Conservation (phyloP, 495 filamentous ascomycete species). For the Hypoxylon trugodes region DNA sequence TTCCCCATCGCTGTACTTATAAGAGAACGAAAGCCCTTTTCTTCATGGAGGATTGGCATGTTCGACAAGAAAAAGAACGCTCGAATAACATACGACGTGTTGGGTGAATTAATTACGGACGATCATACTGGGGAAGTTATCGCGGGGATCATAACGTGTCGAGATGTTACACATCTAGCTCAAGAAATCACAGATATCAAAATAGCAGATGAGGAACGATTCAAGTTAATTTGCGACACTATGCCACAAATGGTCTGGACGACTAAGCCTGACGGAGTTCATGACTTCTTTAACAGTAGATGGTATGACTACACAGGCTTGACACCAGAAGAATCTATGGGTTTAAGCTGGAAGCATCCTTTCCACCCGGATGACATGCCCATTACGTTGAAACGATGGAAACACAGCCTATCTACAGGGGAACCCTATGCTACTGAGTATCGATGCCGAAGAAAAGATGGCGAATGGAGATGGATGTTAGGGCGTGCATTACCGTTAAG, state of each 20-base stretch:
- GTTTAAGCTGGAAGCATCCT: constrained; percentile 49
- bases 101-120: constrained; percentile 66
- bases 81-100: constrained; percentile 63
- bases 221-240: constrained; percentile 72
- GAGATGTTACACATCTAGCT: constrained; percentile 69
- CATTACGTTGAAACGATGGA: constrained; percentile 60
- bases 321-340: constrained; percentile 58
- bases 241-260: constrained; percentile 78
- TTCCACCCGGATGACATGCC: constrained; percentile 67
- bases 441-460: constrained; percentile 66
- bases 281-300: constrained; percentile 72
- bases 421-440: constrained; percentile 73
- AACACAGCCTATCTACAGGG: constrained; percentile 66
- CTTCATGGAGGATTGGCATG: constrained; percentile 66
- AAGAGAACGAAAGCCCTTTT: constrained; percentile 62
- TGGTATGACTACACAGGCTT: constrained; percentile 79
- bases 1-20: constrained; percentile 68
- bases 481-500: constrained; percentile 69
- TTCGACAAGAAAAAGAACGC: constrained; percentile 54
- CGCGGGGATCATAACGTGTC: constrained; percentile 68
- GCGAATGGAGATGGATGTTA: constrained; percentile 77
- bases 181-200: constrained; percentile 68
- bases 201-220: constrained; percentile 69
- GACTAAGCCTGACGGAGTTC: constrained; percentile 62
- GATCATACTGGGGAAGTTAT: constrained; percentile 70